phyloP scores from a whole-genome alignment of 108 stramenopile genomes.

The Hondaea fermentalgiana region DNA sequence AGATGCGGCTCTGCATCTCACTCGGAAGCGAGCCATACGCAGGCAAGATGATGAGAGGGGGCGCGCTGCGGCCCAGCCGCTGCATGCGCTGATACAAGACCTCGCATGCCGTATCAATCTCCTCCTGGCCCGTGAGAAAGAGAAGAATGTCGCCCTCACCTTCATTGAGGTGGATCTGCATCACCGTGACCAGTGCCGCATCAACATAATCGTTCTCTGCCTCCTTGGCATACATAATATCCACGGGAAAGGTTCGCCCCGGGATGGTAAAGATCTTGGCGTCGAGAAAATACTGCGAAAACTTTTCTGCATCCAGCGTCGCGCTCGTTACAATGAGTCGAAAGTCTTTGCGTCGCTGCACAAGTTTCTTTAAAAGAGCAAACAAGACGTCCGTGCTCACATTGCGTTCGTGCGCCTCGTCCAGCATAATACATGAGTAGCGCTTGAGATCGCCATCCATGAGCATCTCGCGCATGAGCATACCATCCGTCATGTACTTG shows the following conservation, averaged over 20 bases:
- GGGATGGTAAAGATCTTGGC: slow-evolving; percentile 96
- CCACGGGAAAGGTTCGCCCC: slow-evolving; percentile 89
- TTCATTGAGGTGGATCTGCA: slow-evolving; percentile 96
- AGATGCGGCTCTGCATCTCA: slow-evolving; percentile 97
- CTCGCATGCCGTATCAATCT: slow-evolving; percentile 96
- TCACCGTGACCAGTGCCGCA: slow-evolving; percentile 84
- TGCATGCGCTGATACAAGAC: slow-evolving; percentile 90
- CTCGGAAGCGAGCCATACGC: slow-evolving; percentile 92
- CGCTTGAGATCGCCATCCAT: slow-evolving; percentile 77
- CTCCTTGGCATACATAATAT: slow-evolving; percentile 93
- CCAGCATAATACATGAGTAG: slow-evolving; percentile 78
- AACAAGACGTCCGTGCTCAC: slow-evolving; percentile 96
- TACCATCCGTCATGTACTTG: slow-evolving; percentile 99
- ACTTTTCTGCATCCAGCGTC: slow-evolving; percentile 94
- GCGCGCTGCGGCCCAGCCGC: slow-evolving; percentile 83
- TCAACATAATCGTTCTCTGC: slow-evolving; percentile 93
- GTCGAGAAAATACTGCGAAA: slow-evolving; percentile 85
- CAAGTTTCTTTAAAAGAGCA: slow-evolving; percentile 85
- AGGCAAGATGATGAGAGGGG: slow-evolving; percentile 90
- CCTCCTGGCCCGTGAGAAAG: slow-evolving; percentile 96
- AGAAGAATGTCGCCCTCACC: slow-evolving; percentile 91
- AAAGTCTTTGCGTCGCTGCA: slow-evolving; percentile 73
- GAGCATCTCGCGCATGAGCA: slow-evolving; percentile 83
- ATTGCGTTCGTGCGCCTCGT: slow-evolving; percentile 97
- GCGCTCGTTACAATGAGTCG: slow-evolving; percentile 90